Conservation (phyloP, 176 grass and related monocot species). For the Carex parvula region DNA sequence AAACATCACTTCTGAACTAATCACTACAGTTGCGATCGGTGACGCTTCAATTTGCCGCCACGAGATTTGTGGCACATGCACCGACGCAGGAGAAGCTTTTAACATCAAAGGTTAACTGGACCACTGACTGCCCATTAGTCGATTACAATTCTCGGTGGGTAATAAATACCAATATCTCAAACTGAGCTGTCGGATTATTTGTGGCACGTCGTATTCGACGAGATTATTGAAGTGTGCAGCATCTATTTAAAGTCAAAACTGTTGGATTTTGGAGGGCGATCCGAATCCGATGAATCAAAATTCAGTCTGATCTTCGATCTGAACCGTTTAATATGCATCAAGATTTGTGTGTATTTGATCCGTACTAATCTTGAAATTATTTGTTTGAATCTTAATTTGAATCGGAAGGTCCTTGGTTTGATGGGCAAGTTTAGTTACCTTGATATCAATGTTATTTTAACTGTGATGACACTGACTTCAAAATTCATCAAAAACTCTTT, state of each 20-base stretch:
- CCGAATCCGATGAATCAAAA: too few relatives aligned
- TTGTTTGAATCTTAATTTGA: too few relatives aligned
- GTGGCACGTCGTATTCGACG: background rate
- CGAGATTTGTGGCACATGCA: background rate
- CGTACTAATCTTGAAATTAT: too few relatives aligned
- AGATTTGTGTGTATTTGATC: too few relatives aligned
- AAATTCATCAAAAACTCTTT: too few relatives aligned
- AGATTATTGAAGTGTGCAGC: background rate
- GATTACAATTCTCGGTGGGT: background rate
- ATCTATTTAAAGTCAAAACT: background rate
- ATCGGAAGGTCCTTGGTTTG: too few relatives aligned
- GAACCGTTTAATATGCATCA: too few relatives aligned
- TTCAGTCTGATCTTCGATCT: too few relatives aligned
- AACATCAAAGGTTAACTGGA: background rate
- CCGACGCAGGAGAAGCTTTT: background rate
- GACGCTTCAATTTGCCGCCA: background rate
- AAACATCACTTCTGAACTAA: background rate
- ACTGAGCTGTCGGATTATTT: background rate
- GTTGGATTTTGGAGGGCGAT: too few relatives aligned
- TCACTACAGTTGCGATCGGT: background rate
- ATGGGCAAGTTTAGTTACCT: too few relatives aligned
- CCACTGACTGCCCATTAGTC: background rate
- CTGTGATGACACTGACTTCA: too few relatives aligned
- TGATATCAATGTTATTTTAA: too few relatives aligned
- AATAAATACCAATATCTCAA: background rate